Percentiles rank a stretch among this genome's conserved stretches.
Evolutionary conservation across 1,139 yeast genomes (phyloP).

Genomic region (Kurtzmaniella natalensis): DNA sequence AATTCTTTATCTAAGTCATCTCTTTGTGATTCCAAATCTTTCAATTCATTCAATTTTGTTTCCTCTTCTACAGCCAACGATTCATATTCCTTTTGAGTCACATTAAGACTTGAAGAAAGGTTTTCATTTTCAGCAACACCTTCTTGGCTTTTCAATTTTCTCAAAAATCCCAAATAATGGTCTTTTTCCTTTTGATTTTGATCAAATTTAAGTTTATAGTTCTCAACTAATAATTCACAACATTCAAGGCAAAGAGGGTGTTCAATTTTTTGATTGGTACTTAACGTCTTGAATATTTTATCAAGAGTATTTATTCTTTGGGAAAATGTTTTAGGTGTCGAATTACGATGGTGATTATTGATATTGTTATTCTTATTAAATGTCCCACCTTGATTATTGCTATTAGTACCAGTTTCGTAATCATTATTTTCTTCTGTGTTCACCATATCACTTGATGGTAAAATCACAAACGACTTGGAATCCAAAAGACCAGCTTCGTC

Average conservation of each 20-base stretch:
- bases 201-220: conserved; percentile 66
- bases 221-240: conserved; percentile 61
- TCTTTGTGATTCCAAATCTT: conserved; percentile 39
- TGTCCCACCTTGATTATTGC: not conserved
- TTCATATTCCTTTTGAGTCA: conserved; percentile 40
- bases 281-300: conserved; percentile 53
- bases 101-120: conserved; percentile 33
- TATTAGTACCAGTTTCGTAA: not conserved
- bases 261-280: conserved; percentile 69
- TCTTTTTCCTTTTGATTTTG: conserved; percentile 77
- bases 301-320: conserved; percentile 54
- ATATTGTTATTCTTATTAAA: not conserved
- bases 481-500: conserved; percentile 1
- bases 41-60: conserved; percentile 38
- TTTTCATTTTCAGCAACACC: conserved; percentile 13
- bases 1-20: conserved; percentile 38
- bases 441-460: conserved; percentile 2
- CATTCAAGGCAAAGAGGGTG: conserved; percentile 89
- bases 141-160: conserved; percentile 56
- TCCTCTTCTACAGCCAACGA: conserved; percentile 28
- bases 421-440: conserved; percentile 2
- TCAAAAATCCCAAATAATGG: conserved; percentile 66
- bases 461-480: conserved; percentile 6
- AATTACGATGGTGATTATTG: too few species aligned
- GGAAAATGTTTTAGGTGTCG: conserved; percentile 20